Percentiles rank a stretch among this genome's conserved stretches.
Conservation (phyloP, 305 asterid species). For the Fraxinus floribunda region DNA sequence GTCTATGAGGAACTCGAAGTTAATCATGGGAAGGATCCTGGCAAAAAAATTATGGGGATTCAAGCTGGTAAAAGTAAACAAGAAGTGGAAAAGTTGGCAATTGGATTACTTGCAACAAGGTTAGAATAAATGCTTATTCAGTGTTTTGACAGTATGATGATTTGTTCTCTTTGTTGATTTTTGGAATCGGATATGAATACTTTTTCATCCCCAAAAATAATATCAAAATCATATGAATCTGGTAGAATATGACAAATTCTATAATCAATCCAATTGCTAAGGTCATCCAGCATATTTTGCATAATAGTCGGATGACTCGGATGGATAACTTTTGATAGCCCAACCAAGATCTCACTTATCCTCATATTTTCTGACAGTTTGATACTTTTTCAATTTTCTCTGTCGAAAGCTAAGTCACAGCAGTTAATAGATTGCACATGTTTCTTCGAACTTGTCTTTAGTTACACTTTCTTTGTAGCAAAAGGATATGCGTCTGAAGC, state of each 20-base stretch:
- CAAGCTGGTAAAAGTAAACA: slow-evolving; percentile 33
- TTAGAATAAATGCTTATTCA: slow-evolving; percentile 17
- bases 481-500: slow-evolving; percentile 19
- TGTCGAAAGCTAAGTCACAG: background rate
- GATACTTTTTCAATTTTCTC: slow-evolving; percentile 1
- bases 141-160: background rate
- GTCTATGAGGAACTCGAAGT: slow-evolving; percentile 24
- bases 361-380: background rate
- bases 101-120: slow-evolving; percentile 74
- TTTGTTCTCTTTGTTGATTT: slow-evolving; percentile 14
- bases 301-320: background rate
- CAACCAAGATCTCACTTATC: background rate
- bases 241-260: background rate
- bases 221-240: background rate
- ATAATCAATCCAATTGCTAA: background rate
- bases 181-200: background rate
- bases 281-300: background rate
- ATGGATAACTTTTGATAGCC: background rate
- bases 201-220: background rate
- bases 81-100: slow-evolving; percentile 59
- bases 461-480: background rate
- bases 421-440: background rate
- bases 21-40: background rate
- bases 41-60: slow-evolving; percentile 14
- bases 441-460: background rate